These are phyloP conservation scores for Hypoxylon perforatum DNA, from an alignment of 495 filamentous ascomycete species.

Conservation along the genomic window DNA sequence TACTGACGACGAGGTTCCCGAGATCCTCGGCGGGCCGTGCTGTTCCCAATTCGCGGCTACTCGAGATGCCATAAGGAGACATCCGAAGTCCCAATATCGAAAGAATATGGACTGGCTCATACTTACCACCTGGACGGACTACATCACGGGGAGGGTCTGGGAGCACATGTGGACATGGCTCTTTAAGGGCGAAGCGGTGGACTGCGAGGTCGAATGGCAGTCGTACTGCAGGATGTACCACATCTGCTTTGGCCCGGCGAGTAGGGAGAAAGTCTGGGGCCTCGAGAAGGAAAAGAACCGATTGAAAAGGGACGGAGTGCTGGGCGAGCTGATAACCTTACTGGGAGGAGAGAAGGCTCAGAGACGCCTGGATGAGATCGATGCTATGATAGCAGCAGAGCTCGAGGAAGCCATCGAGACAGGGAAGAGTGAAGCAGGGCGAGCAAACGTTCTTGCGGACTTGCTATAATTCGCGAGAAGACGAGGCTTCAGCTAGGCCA, in stretches of 20 bases:
- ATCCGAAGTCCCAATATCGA: slow-evolving; percentile 69
- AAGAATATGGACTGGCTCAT: slow-evolving; percentile 77
- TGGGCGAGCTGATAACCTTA: slow-evolving; percentile 23
- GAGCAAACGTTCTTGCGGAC: slow-evolving; percentile 36
- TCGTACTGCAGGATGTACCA: slow-evolving; percentile 50
- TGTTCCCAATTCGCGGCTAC: slow-evolving; percentile 79
- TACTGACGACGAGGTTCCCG: slow-evolving; percentile 58
- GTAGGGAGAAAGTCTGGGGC: slow-evolving; percentile 17
- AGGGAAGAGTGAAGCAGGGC: slow-evolving; percentile 29
- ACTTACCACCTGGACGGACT: slow-evolving; percentile 69
- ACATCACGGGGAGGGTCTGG: slow-evolving; percentile 76
- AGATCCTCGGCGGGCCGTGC: slow-evolving; percentile 66
- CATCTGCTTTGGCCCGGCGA: slow-evolving; percentile 44
- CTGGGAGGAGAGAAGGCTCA: slow-evolving; percentile 15
- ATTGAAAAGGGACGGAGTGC: slow-evolving; percentile 18
- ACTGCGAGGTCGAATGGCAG: slow-evolving; percentile 67
- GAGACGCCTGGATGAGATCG: slow-evolving; percentile 37
- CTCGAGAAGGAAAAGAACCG: slow-evolving; percentile 36
- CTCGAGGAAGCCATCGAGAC: slow-evolving; percentile 32
- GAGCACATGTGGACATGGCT: slow-evolving; percentile 82
- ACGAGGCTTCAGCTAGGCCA: slow-evolving; percentile 10
- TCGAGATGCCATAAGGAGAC: slow-evolving; percentile 64
- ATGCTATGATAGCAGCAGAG: slow-evolving; percentile 31
- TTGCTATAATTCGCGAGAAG: slow-evolving; percentile 29
- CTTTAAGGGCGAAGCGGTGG: slow-evolving; percentile 67